Percentiles rank a stretch among this genome's conserved stretches.
phyloP scores from a whole-genome alignment of 1,139 yeast species.

The Sugiyamaella japonica region DNA sequence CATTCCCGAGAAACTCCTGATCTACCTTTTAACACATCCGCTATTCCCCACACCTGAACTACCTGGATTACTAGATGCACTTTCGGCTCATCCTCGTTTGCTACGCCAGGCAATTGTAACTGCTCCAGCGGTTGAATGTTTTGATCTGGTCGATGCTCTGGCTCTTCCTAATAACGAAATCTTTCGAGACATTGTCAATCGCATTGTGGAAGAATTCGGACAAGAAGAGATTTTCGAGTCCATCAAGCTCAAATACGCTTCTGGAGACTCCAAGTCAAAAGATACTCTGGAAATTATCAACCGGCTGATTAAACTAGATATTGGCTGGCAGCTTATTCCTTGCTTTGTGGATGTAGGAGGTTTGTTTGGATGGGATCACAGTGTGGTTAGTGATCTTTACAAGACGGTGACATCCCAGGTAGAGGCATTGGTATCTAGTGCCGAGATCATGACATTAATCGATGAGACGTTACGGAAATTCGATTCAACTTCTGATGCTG shows the following conservation, averaged over 20 bases:
- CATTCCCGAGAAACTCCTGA: constrained; percentile 60
- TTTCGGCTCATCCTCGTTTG: constrained; percentile 57
- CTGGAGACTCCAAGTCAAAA: constrained; percentile 13
- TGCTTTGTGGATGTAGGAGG: constrained; percentile 74
- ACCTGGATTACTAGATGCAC: constrained; percentile 52
- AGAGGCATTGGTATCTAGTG: constrained; percentile 50
- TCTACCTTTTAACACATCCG: constrained; percentile 84
- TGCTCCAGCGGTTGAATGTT: constrained; percentile 65
- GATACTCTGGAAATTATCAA: constrained; percentile 46
- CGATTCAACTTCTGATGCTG: constrained; percentile 29
- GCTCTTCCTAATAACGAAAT: constrained; percentile 56
- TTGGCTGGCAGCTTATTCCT: constrained; percentile 62
- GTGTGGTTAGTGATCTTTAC: constrained; percentile 46
- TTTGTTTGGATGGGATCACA: constrained; percentile 59
- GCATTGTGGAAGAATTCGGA: constrained; percentile 62
- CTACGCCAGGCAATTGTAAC: constrained; percentile 80
- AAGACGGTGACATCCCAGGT: constrained; percentile 51
- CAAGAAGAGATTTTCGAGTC: constrained; percentile 35
- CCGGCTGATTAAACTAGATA: constrained; percentile 46
- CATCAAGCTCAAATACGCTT: constrained; percentile 25
- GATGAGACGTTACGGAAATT: constrained; percentile 49
- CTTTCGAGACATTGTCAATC: constrained; percentile 64
- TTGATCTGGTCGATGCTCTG: constrained; percentile 63
- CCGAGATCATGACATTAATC: constrained; percentile 56
- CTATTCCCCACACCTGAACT: constrained; percentile 66